phyloP scores from a whole-genome alignment of 2,329 filamentous ascomycete species.

The Cladophialophora psammophila region DNA sequence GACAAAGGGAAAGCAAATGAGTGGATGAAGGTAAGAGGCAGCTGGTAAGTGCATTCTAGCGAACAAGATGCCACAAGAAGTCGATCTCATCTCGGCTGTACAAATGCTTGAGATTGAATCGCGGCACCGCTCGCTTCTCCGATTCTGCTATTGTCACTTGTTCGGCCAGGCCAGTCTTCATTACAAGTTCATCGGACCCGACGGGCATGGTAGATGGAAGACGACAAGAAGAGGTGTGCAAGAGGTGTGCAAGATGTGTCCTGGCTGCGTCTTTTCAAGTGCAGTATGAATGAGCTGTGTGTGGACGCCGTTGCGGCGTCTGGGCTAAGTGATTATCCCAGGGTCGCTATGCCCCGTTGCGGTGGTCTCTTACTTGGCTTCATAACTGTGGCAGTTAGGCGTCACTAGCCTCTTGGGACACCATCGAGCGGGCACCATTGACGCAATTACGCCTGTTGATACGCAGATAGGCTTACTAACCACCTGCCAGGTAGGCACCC shows the following conservation, averaged over 20 bases:
- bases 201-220: background rate
- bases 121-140: background rate
- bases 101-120: background rate
- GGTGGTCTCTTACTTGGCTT: background rate
- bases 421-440: background rate
- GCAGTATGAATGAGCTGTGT: background rate
- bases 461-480: background rate
- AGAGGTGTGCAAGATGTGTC: background rate
- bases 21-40: background rate
- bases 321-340: background rate
- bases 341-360: background rate
- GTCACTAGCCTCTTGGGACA: background rate
- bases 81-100: background rate
- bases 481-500: background rate
- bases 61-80: background rate
- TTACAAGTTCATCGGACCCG: background rate
- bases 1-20: background rate
- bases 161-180: too few relatives aligned
- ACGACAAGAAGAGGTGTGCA: background rate
- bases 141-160: background rate
- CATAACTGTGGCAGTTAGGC: background rate
- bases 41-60: slow-evolving; percentile 1
- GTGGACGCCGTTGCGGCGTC: background rate
- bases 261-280: background rate
- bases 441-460: background rate